These are phyloP conservation scores for Wakefieldia striispora DNA, from an alignment of 768 basidiomycete species.

Conservation along the genomic window DNA sequence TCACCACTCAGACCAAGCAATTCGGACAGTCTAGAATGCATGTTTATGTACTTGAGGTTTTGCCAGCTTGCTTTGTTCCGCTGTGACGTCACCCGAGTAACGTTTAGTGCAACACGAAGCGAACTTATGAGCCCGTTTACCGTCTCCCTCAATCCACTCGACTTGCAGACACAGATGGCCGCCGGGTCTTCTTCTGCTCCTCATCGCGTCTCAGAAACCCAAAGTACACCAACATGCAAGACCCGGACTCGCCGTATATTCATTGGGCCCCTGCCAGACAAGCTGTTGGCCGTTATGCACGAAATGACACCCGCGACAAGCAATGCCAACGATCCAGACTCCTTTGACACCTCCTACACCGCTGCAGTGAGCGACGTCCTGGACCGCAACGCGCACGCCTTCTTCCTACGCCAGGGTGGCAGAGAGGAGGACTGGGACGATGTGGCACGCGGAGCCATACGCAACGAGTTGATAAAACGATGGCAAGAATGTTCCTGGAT, in stretches of 20 bases:
- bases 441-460: constrained; percentile 44
- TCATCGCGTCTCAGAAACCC: neutral
- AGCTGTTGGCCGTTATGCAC: constrained; percentile 44
- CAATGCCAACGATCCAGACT: constrained; percentile 29
- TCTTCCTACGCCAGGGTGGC: constrained; percentile 67
- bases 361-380: constrained; percentile 38
- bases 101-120: neutral
- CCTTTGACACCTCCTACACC: constrained; percentile 33
- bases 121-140: neutral
- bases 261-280: constrained; percentile 75
- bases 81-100: constrained; percentile 30
- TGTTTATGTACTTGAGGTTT: no score
- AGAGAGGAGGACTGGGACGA: constrained; percentile 66
- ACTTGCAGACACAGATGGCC: constrained; percentile 10
- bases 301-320: constrained; percentile 15
- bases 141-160: neutral
- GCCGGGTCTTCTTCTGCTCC: constrained; percentile 2
- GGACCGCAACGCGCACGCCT: constrained; percentile 57
- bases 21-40: neutral
- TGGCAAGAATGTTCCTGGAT: constrained; percentile 76
- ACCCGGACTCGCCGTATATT: constrained; percentile 54
- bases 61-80: neutral
- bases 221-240: neutral
- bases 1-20: constrained; percentile 21
- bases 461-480: constrained; percentile 54